These are phyloP conservation scores for Castanea sativa DNA, from an alignment of 306 rosid genomes.

Conservation along the genomic window DNA sequence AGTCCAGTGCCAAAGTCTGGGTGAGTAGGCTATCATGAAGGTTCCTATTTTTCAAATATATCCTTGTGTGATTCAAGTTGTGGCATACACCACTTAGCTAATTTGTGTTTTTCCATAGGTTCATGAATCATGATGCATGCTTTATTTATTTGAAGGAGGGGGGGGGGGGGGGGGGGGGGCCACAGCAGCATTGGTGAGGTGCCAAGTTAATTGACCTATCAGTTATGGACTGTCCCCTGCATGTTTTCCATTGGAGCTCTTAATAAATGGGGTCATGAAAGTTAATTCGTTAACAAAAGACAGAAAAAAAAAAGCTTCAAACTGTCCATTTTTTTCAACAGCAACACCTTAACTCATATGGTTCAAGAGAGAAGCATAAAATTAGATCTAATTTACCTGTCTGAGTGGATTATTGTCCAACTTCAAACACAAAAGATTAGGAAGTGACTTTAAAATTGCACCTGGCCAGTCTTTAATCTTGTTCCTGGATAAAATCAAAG, in stretches of 20 bases:
- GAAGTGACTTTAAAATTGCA: slow-evolving; percentile 62
- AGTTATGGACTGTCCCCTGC: neutral
- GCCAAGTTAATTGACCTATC: neutral
- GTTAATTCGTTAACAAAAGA: neutral
- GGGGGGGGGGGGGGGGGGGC: neutral
- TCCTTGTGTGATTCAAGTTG: neutral
- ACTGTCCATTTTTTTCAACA: neutral
- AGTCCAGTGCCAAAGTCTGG: neutral
- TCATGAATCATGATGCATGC: neutral
- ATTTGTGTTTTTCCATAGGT: neutral
- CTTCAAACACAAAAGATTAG: slow-evolving; percentile 72
- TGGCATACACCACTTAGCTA: neutral
- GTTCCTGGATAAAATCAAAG: slow-evolving; percentile 75
- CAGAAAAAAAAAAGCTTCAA: neutral
- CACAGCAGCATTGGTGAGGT: neutral
- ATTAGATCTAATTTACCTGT: slow-evolving; percentile 48
- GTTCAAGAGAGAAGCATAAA: neutral
- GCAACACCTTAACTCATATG: neutral
- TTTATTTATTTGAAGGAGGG: neutral
- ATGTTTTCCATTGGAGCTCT: neutral
- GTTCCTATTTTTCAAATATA: neutral
- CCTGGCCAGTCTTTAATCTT: slow-evolving; percentile 86
- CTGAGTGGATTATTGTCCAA: slow-evolving; percentile 73
- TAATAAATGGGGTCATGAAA: neutral
- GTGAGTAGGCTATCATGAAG: neutral